Evolutionary conservation across 2,329 filamentous ascomycete genomes (phyloP).

Genomic region (Sordariomycetes sp.): DNA sequence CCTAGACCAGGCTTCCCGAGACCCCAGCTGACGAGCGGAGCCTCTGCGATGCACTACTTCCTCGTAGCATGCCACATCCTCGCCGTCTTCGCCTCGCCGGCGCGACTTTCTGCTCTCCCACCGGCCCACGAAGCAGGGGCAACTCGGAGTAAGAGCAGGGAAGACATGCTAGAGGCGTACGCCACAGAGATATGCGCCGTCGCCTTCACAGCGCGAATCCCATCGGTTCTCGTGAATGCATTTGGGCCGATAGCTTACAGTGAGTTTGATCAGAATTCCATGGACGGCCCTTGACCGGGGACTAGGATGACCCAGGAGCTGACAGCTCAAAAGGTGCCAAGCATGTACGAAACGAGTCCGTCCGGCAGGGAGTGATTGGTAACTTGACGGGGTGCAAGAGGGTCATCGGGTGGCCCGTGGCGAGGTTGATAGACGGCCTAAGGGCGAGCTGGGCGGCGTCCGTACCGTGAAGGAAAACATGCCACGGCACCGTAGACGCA

Average conservation of each 20-base stretch:
- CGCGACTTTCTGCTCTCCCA: neutral
- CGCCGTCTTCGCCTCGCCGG: constrained; percentile 6
- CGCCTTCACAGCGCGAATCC: constrained; percentile 26
- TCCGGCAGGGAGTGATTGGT: neutral
- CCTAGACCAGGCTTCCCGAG: neutral
- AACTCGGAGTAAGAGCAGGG: constrained; percentile 3
- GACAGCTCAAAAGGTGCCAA: neutral
- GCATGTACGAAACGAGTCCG: neutral
- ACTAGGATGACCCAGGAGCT: constrained; percentile 16
- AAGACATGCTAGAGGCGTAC: constrained; percentile 16
- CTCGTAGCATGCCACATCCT: constrained; percentile 21
- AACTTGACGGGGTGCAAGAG: neutral
- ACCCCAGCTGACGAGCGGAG: constrained; percentile 11
- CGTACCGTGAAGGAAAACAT: too few relatives aligned
- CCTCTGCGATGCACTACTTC: constrained; percentile 27
- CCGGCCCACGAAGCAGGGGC: neutral
- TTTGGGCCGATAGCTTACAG: constrained; percentile 34
- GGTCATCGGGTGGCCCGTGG: neutral
- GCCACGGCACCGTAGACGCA: too few relatives aligned
- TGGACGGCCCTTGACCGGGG: constrained; percentile 10
- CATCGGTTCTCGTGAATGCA: constrained; percentile 29
- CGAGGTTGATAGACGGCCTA: neutral
- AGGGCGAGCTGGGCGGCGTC: neutral
- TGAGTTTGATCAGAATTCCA: constrained; percentile 14
- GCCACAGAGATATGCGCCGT: constrained; percentile 27